Percentiles rank a stretch among this genome's conserved stretches.
Conservation (phyloP, 2,329 filamentous ascomycete species). For the Aureobasidium sp. region DNA sequence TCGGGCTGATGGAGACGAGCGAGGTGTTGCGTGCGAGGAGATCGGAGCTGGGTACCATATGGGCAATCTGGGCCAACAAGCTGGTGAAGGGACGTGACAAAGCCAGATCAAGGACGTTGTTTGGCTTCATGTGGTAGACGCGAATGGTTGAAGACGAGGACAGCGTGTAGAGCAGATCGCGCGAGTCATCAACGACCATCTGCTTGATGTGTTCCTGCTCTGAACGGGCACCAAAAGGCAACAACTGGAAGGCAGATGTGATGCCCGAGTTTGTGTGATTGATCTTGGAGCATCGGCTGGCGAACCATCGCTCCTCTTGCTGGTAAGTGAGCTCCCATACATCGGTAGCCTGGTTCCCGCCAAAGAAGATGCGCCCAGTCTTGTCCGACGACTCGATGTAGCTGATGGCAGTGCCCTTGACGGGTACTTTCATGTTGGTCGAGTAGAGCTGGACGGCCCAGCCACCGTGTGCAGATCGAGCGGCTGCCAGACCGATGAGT, state of each 20-base stretch:
- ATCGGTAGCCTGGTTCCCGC: conserved; percentile 70
- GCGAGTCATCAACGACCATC: conserved; percentile 80
- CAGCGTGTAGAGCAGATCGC: conserved; percentile 83
- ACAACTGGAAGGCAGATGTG: conserved; percentile 43
- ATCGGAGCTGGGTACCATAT: conserved; percentile 67
- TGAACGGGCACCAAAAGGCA: conserved; percentile 33
- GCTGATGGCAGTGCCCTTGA: conserved; percentile 67
- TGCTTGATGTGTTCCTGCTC: conserved; percentile 57
- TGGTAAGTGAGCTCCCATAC: conserved; percentile 94
- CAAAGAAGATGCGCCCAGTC: conserved; percentile 88
- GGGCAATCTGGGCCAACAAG: conserved; percentile 64
- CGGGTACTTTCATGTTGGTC: conserved; percentile 73
- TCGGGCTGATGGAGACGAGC: conserved; percentile 79
- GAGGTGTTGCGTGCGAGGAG: conserved; percentile 58
- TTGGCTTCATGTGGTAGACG: conserved; percentile 74
- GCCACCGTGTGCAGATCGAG: conserved; percentile 56
- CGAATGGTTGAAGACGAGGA: conserved; percentile 83
- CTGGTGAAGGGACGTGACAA: conserved; percentile 46
- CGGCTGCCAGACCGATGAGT: conserved; percentile 69
- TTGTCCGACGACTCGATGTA: conserved; percentile 68
- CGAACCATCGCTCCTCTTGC: conserved; percentile 96
- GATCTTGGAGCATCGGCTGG: conserved; percentile 74
- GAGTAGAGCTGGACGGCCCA: conserved; percentile 73
- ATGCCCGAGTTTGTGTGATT: conserved; percentile 75
- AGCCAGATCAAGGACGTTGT: conserved; percentile 42